phyloP scores from a whole-genome alignment of 192 early-diverging fungal species.

The Backusella mclennaniae region DNA sequence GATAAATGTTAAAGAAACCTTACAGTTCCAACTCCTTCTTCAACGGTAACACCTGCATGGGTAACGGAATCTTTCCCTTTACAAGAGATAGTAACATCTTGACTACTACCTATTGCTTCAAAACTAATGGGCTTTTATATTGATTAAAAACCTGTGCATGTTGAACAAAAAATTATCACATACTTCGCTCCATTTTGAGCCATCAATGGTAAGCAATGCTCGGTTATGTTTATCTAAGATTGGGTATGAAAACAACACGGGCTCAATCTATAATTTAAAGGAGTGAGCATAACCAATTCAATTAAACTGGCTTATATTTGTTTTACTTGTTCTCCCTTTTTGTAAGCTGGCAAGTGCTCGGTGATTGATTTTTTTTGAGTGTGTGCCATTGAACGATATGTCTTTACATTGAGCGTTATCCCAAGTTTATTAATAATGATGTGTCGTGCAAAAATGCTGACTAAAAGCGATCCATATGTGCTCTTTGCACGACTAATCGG shows the following conservation, averaged over 20 bases:
- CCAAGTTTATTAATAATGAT: constrained; percentile 79
- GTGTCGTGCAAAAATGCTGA: constrained; percentile 77
- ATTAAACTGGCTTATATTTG: background rate
- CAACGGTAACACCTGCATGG: constrained; percentile 67
- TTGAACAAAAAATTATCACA: background rate
- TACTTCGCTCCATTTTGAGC: constrained; percentile 67
- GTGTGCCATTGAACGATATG: background rate
- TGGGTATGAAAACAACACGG: constrained; percentile 72
- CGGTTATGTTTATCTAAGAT: constrained; percentile 72
- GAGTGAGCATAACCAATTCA: no score
- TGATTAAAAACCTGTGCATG: background rate
- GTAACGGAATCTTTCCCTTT: constrained; percentile 12
- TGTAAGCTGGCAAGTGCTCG: background rate
- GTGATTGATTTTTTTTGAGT: background rate
- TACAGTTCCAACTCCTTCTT: constrained; percentile 65
- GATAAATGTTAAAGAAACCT: background rate
- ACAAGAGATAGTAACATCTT: constrained; percentile 57
- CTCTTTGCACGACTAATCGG: background rate
- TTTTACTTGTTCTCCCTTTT: constrained; percentile 8
- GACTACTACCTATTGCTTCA: constrained; percentile 76
- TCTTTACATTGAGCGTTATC: constrained; percentile 39
- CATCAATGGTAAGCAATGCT: constrained; percentile 55
- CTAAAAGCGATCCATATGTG: constrained; percentile 47
- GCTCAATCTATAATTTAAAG: constrained; percentile 7
- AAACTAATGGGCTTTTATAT: constrained; percentile 61